Conservation (phyloP, 2,329 filamentous ascomycete genomes). For the Ascosphaera aggregata region DNA sequence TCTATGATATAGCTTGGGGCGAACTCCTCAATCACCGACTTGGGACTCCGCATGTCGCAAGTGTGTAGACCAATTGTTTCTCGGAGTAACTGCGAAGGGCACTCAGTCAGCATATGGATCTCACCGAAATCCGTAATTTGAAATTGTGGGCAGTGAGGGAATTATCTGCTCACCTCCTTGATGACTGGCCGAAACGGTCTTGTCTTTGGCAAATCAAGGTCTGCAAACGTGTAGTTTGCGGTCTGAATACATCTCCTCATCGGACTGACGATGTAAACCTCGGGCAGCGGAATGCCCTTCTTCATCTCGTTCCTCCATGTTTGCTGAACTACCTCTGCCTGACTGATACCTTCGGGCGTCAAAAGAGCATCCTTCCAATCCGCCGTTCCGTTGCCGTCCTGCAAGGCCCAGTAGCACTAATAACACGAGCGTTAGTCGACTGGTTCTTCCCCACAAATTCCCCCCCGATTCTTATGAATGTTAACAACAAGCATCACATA, state of each 20-base stretch:
- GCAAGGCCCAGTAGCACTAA: constrained; percentile 34
- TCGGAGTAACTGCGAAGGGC: constrained; percentile 25
- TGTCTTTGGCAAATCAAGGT: constrained; percentile 21
- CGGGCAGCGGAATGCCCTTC: constrained; percentile 26
- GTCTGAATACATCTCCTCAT: constrained; percentile 34
- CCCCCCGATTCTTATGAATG: background rate
- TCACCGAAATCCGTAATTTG: too few species aligned
- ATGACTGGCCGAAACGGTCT: constrained; percentile 29
- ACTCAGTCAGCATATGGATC: too few species aligned
- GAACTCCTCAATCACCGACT: constrained; percentile 20
- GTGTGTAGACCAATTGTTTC: constrained; percentile 38
- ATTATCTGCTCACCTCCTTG: constrained; percentile 24
- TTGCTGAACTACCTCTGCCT: constrained; percentile 23
- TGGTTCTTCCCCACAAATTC: too few species aligned
- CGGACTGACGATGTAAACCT: constrained; percentile 34
- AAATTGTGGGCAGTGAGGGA: too few species aligned
- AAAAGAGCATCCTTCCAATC: constrained; percentile 36
- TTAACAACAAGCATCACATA: constrained; percentile 10
- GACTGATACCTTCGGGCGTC: constrained; percentile 26
- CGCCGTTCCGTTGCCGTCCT: constrained; percentile 30
- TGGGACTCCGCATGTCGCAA: constrained; percentile 31
- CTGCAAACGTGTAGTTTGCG: constrained; percentile 28
- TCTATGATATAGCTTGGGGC: constrained; percentile 29
- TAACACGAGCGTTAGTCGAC: too few species aligned
- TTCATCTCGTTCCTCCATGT: constrained; percentile 27